Evolutionary conservation across 2,329 filamentous ascomycete species (phyloP).

Genomic region (Paracamarosporium sp.): DNA sequence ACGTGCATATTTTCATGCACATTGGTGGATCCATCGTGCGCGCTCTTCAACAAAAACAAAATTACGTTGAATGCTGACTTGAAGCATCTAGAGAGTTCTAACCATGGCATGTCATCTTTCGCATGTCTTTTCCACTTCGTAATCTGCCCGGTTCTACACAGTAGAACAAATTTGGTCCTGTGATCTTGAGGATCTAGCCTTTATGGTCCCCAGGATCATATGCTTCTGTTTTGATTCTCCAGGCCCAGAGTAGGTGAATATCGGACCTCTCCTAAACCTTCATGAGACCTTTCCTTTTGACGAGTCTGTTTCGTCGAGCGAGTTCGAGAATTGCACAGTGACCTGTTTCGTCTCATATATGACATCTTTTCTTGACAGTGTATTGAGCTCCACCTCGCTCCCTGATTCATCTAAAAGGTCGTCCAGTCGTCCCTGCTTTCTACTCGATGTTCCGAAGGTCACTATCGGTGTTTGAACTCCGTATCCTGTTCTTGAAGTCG

Average conservation of each 20-base stretch:
- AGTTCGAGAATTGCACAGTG: conserved; percentile 27
- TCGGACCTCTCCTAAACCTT: not conserved
- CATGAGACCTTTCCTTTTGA: not conserved
- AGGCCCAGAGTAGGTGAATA: not conserved
- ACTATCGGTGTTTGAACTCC: conserved; percentile 10
- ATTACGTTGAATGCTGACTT: too few species aligned
- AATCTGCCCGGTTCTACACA: not conserved
- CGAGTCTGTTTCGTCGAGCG: conserved; percentile 11
- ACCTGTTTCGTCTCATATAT: conserved; percentile 28
- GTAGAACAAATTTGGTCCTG: not conserved
- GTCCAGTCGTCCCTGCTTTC: conserved; percentile 15
- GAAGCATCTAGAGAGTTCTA: too few species aligned
- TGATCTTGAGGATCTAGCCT: not conserved
- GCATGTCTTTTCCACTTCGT: not conserved
- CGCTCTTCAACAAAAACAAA: too few species aligned
- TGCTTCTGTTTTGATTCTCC: not conserved
- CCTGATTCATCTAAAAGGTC: conserved; percentile 23
- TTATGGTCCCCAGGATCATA: not conserved
- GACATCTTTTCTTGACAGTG: conserved; percentile 24
- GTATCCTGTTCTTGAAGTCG: conserved; percentile 13
- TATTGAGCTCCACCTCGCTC: conserved; percentile 30
- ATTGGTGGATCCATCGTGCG: too few species aligned
- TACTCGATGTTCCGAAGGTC: conserved; percentile 11
- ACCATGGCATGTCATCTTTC: not conserved
- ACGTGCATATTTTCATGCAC: too few species aligned